Conservation (phyloP, 495 filamentous ascomycete genomes). For the Zalerion maritima region DNA sequence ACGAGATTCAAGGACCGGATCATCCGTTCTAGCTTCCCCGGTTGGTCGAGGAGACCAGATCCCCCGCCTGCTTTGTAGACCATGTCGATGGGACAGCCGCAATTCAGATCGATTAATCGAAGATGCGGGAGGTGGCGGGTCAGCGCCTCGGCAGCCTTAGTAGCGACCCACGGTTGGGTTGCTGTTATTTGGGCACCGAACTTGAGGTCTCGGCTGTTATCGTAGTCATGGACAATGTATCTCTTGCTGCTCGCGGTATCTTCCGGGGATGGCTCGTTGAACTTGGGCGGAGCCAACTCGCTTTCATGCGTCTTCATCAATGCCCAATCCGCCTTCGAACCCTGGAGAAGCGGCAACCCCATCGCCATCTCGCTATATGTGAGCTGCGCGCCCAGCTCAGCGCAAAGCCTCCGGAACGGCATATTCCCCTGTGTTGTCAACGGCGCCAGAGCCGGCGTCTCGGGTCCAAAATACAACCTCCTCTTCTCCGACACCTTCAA, state of each 20-base stretch:
- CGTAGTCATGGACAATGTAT: conserved; percentile 51
- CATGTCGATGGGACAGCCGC: conserved; percentile 90
- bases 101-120: conserved; percentile 86
- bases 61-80: conserved; percentile 77
- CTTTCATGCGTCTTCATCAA: conserved; percentile 78
- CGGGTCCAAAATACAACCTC: conserved; percentile 78
- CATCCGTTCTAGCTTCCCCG: conserved; percentile 76
- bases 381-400: conserved; percentile 72
- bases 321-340: conserved; percentile 84
- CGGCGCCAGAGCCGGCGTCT: conserved; percentile 83
- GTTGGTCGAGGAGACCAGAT: conserved; percentile 81
- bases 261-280: conserved; percentile 16
- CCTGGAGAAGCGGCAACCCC: conserved; percentile 80
- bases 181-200: conserved; percentile 88
- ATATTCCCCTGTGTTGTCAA: conserved; percentile 89
- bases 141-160: conserved; percentile 75
- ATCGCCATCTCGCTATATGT: conserved; percentile 99
- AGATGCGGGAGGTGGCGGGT: conserved; percentile 62
- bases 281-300: conserved; percentile 55
- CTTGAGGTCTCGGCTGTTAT: conserved; percentile 65
- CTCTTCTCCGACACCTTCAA: conserved; percentile 85
- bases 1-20: conserved; percentile 89
- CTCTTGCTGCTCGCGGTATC: conserved; percentile 24
- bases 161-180: conserved; percentile 72
- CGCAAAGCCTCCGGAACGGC: conserved; percentile 87